Evolutionary conservation across 2,329 filamentous ascomycete species (phyloP).

Genomic region (Paracoccidioides lutzii): DNA sequence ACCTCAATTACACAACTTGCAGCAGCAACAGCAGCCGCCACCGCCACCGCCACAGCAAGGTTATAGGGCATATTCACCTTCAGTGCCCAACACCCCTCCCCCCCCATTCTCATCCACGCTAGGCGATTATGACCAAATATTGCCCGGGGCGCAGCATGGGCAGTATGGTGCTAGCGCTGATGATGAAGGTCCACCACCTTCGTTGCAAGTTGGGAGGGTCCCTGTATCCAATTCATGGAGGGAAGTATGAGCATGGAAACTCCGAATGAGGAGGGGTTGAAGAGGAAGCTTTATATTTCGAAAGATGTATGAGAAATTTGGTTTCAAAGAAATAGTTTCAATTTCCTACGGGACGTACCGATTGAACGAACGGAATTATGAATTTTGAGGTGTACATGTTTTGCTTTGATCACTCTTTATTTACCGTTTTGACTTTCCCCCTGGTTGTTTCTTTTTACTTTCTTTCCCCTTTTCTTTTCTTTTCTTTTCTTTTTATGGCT

Average conservation of each 20-base stretch:
- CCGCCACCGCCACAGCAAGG: not conserved
- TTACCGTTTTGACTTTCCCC: not conserved
- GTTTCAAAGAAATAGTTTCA: not conserved
- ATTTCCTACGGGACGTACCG: not conserved
- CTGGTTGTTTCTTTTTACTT: not conserved
- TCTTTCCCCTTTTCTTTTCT: not conserved
- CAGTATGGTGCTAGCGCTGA: not conserved
- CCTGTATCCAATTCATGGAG: not conserved
- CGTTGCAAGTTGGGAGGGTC: constrained; percentile 7
- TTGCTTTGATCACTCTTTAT: not conserved
- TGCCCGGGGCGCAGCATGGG: not conserved
- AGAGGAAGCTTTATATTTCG: not conserved
- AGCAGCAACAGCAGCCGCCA: not conserved
- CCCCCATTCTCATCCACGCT: constrained; percentile 8
- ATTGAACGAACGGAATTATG: not conserved
- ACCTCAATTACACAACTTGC: not conserved
- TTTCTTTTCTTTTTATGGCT: too few species aligned
- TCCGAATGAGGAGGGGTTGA: not conserved
- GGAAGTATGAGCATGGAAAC: not conserved
- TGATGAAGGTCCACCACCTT: constrained; percentile 1
- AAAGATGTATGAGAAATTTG: not conserved
- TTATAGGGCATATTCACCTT: constrained; percentile 9
- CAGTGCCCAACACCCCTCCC: constrained; percentile 6
- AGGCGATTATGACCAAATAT: constrained; percentile 4
- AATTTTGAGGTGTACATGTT: not conserved